phyloP scores from a whole-genome alignment of 169 alveolate genomes.

The Toxoplasma gondii region DNA sequence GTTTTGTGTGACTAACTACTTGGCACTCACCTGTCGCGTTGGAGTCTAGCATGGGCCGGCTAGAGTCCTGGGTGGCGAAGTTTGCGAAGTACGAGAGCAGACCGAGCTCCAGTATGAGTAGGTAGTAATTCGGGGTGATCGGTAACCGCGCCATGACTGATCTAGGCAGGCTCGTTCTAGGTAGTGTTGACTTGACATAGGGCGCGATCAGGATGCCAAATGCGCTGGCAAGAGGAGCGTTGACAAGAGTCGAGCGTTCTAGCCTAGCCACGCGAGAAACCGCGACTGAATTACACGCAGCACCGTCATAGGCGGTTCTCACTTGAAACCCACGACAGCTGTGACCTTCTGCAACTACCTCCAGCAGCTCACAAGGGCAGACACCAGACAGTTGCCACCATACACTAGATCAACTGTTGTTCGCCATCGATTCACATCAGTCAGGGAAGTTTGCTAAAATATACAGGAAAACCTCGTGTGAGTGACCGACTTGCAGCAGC shows the following conservation, averaged over 20 bases:
- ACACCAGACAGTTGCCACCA: too few relatives aligned
- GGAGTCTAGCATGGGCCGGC: neutral
- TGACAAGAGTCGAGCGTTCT: neutral
- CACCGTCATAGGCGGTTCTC: neutral
- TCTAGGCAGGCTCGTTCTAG: constrained; percentile 17
- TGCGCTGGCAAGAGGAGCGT: constrained; percentile 11
- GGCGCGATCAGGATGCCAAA: constrained; percentile 20
- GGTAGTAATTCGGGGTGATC: constrained; percentile 14
- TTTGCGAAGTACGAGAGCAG: neutral
- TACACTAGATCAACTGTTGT: too few relatives aligned
- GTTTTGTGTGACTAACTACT: neutral
- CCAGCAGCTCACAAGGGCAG: too few relatives aligned
- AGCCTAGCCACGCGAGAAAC: neutral
- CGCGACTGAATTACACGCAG: neutral
- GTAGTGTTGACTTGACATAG: neutral
- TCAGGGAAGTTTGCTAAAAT: too few relatives aligned
- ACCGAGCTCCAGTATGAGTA: neutral
- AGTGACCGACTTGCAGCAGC: neutral
- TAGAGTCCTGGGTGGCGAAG: neutral
- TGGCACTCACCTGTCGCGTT: neutral
- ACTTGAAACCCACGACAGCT: too few relatives aligned
- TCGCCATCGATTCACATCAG: too few relatives aligned
- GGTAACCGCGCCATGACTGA: neutral
- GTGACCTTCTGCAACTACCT: too few relatives aligned
- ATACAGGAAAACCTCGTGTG: too few relatives aligned